Conservation (phyloP, 805 yeast species). For the Metschnikowia continentalis region DNA sequence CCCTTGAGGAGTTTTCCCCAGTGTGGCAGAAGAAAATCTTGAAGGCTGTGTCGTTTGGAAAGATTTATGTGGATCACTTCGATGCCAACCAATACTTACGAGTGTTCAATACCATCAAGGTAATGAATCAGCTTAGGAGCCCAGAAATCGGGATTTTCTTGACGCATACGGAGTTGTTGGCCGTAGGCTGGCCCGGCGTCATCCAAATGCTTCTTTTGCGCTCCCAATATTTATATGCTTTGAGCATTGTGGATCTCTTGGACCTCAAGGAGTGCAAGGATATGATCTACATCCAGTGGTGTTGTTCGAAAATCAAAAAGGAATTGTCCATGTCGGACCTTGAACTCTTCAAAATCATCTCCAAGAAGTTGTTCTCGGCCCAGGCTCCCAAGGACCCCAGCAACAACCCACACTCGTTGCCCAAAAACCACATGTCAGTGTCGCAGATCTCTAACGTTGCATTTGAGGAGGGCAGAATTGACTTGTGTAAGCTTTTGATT, state of each 20-base stretch:
- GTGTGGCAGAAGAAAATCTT: conserved; percentile 76
- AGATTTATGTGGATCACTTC: conserved; percentile 54
- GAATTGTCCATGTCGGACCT: conserved; percentile 55
- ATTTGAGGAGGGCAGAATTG: conserved; percentile 73
- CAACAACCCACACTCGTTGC: not conserved
- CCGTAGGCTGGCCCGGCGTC: conserved; percentile 51
- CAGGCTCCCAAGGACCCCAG: conserved; percentile 22
- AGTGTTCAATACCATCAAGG: conserved; percentile 57
- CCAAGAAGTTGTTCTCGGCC: conserved; percentile 39
- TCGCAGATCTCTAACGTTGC: conserved; percentile 61
- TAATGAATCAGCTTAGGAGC: conserved; percentile 65
- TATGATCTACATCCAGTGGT: conserved; percentile 72
- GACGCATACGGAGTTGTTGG: conserved; percentile 51
- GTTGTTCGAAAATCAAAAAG: conserved; percentile 59
- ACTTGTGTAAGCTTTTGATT: conserved; percentile 63
- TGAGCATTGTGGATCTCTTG: conserved; percentile 54
- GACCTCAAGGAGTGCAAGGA: conserved; percentile 35
- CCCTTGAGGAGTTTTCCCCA: conserved; percentile 72
- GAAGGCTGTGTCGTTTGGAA: conserved; percentile 84
- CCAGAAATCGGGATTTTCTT: conserved; percentile 64
- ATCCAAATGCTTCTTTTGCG: conserved; percentile 56
- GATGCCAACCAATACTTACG: conserved; percentile 56
- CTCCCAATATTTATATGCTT: conserved; percentile 56
- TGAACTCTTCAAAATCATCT: conserved; percentile 49
- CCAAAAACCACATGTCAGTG: conserved; percentile 44